Evolutionary conservation across 1,139 yeast species (phyloP).

Genomic region (Sugiyamaella neomexicana): DNA sequence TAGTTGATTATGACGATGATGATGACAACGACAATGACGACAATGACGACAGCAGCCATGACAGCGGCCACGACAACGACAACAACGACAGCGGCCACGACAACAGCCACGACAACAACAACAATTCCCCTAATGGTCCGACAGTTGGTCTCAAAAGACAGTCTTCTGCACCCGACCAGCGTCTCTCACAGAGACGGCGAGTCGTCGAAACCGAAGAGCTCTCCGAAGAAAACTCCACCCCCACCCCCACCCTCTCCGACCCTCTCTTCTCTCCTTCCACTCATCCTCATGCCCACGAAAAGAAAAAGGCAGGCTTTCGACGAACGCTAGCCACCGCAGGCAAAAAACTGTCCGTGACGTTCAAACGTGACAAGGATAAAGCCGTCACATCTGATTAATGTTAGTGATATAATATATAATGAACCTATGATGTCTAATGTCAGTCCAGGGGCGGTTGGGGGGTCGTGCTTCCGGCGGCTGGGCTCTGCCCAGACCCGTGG

Average conservation of each 20-base stretch:
- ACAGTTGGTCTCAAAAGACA: constrained; percentile 19
- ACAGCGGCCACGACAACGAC: background rate
- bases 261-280: background rate
- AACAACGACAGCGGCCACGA: background rate
- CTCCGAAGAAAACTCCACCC: background rate
- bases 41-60: background rate
- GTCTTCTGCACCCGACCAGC: constrained; percentile 8
- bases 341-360: constrained; percentile 23
- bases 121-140: background rate
- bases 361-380: constrained; percentile 19
- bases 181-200: constrained; percentile 10
- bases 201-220: background rate
- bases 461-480: background rate
- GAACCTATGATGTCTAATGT: background rate
- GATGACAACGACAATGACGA: constrained; percentile 17
- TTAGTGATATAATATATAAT: background rate
- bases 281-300: background rate
- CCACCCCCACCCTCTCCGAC: background rate
- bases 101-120: background rate
- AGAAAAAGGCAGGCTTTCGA: constrained; percentile 16
- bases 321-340: constrained; percentile 25
- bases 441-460: background rate
- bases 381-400: constrained; percentile 14
- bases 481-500: background rate
- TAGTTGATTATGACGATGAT: constrained; percentile 17